A percentile compares a stretch with the other conserved stretches of the same genome.
phyloP scores from a whole-genome alignment of 1,284 basidiomycete genomes.

The Irpex lacteus region DNA sequence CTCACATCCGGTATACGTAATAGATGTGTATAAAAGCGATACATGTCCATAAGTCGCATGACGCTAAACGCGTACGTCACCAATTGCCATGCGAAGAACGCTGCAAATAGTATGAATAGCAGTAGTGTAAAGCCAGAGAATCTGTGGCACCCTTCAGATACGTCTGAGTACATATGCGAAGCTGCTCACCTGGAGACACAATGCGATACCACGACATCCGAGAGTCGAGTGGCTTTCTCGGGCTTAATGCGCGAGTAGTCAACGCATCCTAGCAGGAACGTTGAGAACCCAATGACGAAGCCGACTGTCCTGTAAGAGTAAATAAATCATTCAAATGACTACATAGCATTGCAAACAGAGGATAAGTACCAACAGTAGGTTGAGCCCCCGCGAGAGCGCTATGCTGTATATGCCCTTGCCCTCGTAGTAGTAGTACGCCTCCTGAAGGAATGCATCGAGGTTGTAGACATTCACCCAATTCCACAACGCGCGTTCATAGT shows the following conservation, averaged over 20 bases:
- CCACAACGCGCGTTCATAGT: slow-evolving; percentile 92
- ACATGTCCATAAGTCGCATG: slow-evolving; percentile 85
- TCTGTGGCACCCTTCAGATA: slow-evolving; percentile 35
- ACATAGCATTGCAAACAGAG: slow-evolving; percentile 14
- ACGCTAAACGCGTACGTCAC: slow-evolving; percentile 64
- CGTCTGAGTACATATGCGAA: slow-evolving; percentile 9
- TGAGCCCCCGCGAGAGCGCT: slow-evolving; percentile 81
- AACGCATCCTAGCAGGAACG: slow-evolving; percentile 92
- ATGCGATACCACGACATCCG: slow-evolving; percentile 75
- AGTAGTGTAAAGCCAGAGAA: slow-evolving; percentile 82
- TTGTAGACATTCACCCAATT: slow-evolving; percentile 99
- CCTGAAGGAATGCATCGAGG: slow-evolving; percentile 91
- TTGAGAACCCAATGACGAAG: slow-evolving; percentile 96
- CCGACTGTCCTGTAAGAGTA: slow-evolving; percentile 76
- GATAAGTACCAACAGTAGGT: slow-evolving; percentile 76
- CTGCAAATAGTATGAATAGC: slow-evolving; percentile 79
- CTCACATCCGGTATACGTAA: slow-evolving; percentile 80
- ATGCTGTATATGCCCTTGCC: slow-evolving; percentile 97
- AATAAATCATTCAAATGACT: slow-evolving; percentile 23
- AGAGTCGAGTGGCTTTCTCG: slow-evolving; percentile 61
- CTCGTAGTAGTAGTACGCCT: slow-evolving; percentile 94
- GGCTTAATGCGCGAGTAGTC: slow-evolving; percentile 82
- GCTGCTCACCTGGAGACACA: slow-evolving; percentile 75
- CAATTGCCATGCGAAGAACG: slow-evolving; percentile 80
- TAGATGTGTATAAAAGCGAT: slow-evolving; percentile 84